A percentile compares a stretch with the other conserved stretches of the same genome.
Evolutionary conservation across 306 rosid species (phyloP).

Genomic region (barrel medic (Medicago truncatula)): MtrunA17r5.0-ANR NC_053043.1:42133501-42134000

Average conservation of each 20-base stretch:
- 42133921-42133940: constrained; percentile 73
- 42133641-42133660: constrained; percentile 55
- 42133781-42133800: constrained; percentile 64
- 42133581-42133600: constrained; percentile 75
- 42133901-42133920: constrained; percentile 45
- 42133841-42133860: constrained; percentile 61
- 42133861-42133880: constrained; percentile 59
- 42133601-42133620: constrained; percentile 69
- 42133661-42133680: constrained; percentile 58
- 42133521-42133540: constrained; percentile 54
- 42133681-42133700: constrained; percentile 32
- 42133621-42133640: constrained; percentile 77
- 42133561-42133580: constrained; percentile 88
- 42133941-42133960: constrained; percentile 20
- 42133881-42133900: constrained; percentile 62
- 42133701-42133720: not conserved
- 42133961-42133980: not conserved
- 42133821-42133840: constrained; percentile 54
- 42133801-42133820: constrained; percentile 47
- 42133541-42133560: constrained; percentile 94
- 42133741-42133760: constrained; percentile 27
- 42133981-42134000: constrained; percentile 15
- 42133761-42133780: constrained; percentile 17
- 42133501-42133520: constrained; percentile 4
- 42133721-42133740: not conserved